Evolutionary conservation across 495 filamentous ascomycete genomes (phyloP).

Genomic region (Pyronema omphalodes): DNA sequence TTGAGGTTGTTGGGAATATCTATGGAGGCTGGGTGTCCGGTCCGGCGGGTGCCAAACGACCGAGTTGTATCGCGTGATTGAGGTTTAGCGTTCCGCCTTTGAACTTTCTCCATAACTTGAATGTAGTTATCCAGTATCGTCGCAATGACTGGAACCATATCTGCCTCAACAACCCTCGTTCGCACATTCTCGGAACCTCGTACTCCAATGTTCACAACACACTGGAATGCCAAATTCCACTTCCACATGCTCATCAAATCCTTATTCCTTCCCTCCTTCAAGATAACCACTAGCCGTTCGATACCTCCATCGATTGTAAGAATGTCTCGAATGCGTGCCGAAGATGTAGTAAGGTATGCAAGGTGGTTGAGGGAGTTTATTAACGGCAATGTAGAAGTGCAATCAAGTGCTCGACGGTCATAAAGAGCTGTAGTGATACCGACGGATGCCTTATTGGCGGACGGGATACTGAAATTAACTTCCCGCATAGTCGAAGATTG

Average conservation of each 20-base stretch:
- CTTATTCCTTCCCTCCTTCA: slow-evolving; percentile 88
- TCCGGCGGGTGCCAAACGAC: slow-evolving; percentile 26
- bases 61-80: slow-evolving; percentile 35
- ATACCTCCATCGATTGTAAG: slow-evolving; percentile 96
- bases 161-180: slow-evolving; percentile 89
- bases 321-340: slow-evolving; percentile 90
- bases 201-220: slow-evolving; percentile 95
- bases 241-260: slow-evolving; percentile 99
- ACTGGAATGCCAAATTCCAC: slow-evolving; percentile 97
- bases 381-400: slow-evolving; percentile 87
- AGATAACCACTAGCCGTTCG: slow-evolving; percentile 85
- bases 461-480: slow-evolving; percentile 98
- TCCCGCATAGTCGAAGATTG: slow-evolving; percentile 58
- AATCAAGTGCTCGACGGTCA: slow-evolving; percentile 90
- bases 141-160: slow-evolving; percentile 97
- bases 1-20: slow-evolving; percentile 37
- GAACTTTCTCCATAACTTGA: slow-evolving; percentile 64
- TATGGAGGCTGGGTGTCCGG: slow-evolving; percentile 52
- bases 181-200: slow-evolving; percentile 83
- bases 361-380: slow-evolving; percentile 98
- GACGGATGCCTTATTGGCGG: slow-evolving; percentile 98
- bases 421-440: slow-evolving; percentile 97
- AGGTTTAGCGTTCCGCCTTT: slow-evolving; percentile 49
- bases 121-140: slow-evolving; percentile 99
- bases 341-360: slow-evolving; percentile 95